Evolutionary conservation across 805 yeast species (phyloP).

Genomic region (Hanseniaspora singularis): DNA sequence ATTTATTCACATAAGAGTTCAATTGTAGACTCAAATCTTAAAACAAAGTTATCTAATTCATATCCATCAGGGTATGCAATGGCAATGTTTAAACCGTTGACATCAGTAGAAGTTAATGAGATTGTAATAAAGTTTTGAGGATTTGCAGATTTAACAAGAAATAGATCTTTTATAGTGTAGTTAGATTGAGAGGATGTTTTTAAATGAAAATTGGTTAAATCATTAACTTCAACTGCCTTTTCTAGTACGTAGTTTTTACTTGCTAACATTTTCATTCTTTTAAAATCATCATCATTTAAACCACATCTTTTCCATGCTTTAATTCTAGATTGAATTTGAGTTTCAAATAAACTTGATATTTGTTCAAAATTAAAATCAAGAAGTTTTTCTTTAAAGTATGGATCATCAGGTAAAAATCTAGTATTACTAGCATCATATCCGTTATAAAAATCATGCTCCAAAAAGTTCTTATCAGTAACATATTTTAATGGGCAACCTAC

Average conservation of each 20-base stretch:
- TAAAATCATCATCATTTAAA: constrained; percentile 25
- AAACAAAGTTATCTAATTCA: constrained; percentile 24
- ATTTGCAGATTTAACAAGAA: constrained; percentile 22
- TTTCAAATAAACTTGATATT: constrained; percentile 20
- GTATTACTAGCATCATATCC: constrained; percentile 20
- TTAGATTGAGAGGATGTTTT: constrained; percentile 2
- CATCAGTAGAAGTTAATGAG: constrained; percentile 21
- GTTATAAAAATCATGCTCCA: constrained; percentile 18
- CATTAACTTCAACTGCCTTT: constrained; percentile 23
- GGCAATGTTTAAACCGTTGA: constrained; percentile 23
- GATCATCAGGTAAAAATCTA: constrained; percentile 16
- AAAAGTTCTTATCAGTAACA: constrained; percentile 20
- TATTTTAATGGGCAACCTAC: constrained; percentile 23
- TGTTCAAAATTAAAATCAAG: constrained; percentile 23
- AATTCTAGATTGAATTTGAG: constrained; percentile 17
- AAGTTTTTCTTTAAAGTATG: constrained; percentile 19
- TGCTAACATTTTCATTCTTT: constrained; percentile 22
- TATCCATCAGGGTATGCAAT: constrained; percentile 25
- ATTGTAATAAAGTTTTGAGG: constrained; percentile 23
- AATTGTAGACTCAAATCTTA: constrained; percentile 24
- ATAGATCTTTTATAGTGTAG: constrained; percentile 20
- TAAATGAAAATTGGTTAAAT: constrained; percentile 20
- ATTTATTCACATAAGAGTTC: constrained; percentile 16
- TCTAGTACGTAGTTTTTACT: constrained; percentile 15
- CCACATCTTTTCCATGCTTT: constrained; percentile 21